phyloP scores from a whole-genome alignment of 2,329 filamentous ascomycete genomes.

The Talaromyces albobiverticillius region DNA sequence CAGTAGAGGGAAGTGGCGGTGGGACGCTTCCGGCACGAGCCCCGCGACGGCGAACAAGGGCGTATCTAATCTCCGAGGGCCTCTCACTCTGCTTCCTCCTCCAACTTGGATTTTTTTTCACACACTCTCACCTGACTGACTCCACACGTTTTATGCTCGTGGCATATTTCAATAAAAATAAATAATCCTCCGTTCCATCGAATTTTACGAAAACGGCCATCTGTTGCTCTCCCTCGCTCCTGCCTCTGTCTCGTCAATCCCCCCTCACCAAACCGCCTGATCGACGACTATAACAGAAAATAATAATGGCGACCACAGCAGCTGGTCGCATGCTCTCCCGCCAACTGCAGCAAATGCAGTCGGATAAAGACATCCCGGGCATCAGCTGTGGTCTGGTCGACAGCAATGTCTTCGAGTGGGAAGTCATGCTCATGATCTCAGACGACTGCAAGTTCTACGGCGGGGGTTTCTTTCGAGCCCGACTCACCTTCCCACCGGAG shows the following conservation, averaged over 20 bases:
- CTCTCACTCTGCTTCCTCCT: no score
- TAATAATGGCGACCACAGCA: constrained; percentile 41
- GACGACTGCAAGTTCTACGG: constrained; percentile 93
- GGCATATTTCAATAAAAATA: no score
- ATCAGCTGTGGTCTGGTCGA: constrained; percentile 88
- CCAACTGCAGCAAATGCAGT: constrained; percentile 93
- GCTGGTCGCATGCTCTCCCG: constrained; percentile 66
- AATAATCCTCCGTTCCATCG: no score
- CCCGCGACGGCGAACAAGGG: constrained; percentile 2
- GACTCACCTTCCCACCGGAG: constrained; percentile 75
- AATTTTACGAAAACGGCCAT: no score
- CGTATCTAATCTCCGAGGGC: neutral
- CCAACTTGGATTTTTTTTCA: no score
- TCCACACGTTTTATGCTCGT: no score
- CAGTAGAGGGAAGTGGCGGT: constrained; percentile 13
- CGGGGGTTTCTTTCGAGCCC: constrained; percentile 90
- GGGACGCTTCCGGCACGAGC: constrained; percentile 11
- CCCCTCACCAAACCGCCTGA: neutral
- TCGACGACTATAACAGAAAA: neutral
- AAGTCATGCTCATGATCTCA: constrained; percentile 97
- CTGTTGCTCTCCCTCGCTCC: no score
- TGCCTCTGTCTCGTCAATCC: no score
- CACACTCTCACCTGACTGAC: no score
- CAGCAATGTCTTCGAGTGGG: constrained; percentile 93
- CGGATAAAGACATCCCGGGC: constrained; percentile 83